phyloP scores from a whole-genome alignment of 306 rosid genomes.

The Lathyrus oleraceus region DNA sequence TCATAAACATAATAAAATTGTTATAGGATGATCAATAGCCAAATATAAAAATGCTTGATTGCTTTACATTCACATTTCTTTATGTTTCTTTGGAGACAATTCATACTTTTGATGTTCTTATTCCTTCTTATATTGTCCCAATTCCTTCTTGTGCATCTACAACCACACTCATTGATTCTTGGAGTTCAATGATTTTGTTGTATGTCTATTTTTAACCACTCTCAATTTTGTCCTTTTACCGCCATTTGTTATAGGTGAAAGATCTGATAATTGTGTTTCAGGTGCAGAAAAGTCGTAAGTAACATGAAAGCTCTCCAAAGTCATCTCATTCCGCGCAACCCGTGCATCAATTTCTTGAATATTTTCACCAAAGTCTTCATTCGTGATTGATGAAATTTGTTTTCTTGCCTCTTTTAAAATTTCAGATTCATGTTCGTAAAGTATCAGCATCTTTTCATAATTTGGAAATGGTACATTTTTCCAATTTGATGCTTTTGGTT shows the following conservation, averaged over 20 bases:
- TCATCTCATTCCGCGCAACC: background rate
- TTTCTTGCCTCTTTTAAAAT: background rate
- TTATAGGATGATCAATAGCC: no score
- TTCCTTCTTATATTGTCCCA: no score
- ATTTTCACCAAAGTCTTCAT: background rate
- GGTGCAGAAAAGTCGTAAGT: background rate
- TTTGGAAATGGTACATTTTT: background rate
- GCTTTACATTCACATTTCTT: no score
- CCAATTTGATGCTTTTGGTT: background rate
- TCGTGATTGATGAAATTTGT: background rate
- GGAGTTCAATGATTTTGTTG: no score
- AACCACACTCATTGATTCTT: no score
- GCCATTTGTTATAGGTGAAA: background rate
- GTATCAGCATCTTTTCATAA: background rate
- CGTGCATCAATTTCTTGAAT: background rate
- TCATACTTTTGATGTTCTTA: no score
- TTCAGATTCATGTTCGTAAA: background rate
- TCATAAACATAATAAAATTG: no score
- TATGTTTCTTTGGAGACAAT: no score
- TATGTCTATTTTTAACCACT: background rate
- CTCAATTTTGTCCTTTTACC: no score
- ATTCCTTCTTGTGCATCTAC: background rate
- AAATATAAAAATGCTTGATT: no score
- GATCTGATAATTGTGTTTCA: background rate
- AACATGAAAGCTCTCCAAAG: background rate